Conservation (phyloP, 1,284 basidiomycete species). For the Cutaneotrichosporon sp. region DNA sequence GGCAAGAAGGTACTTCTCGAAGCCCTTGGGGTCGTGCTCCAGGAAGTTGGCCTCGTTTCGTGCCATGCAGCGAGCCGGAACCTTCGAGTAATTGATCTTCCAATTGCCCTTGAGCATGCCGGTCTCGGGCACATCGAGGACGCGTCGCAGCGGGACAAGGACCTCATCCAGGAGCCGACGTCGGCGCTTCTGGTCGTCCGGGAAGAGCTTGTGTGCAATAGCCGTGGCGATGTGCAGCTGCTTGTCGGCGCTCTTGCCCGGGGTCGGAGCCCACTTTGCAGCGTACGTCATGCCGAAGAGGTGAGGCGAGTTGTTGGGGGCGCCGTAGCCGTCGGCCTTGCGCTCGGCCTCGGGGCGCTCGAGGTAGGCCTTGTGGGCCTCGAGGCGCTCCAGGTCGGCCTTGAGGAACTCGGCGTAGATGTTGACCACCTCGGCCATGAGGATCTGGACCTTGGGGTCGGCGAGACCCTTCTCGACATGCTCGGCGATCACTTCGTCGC, state of each 20-base stretch:
- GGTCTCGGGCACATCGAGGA: conserved; percentile 60
- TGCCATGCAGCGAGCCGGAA: conserved; percentile 65
- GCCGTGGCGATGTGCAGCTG: conserved; percentile 66
- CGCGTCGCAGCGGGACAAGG: conserved; percentile 60
- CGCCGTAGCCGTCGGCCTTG: conserved; percentile 11
- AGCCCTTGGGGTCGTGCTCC: conserved; percentile 62
- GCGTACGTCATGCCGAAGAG: conserved; percentile 60
- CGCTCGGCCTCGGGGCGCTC: conserved; percentile 37
- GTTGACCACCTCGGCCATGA: conserved; percentile 65
- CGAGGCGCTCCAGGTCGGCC: conserved; percentile 57
- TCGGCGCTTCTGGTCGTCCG: conserved; percentile 43
- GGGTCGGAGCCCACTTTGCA: conserved; percentile 69
- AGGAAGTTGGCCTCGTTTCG: conserved; percentile 60
- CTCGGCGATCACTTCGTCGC: conserved; percentile 37
- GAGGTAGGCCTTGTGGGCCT: conserved; percentile 28
- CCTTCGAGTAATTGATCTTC: conserved; percentile 61
- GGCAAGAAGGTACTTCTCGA: conserved; percentile 60
- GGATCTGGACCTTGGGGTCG: conserved; percentile 60
- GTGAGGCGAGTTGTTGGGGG: conserved; percentile 41
- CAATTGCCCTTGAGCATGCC: conserved; percentile 58
- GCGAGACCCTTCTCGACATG: conserved; percentile 56
- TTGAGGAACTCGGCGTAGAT: conserved; percentile 62
- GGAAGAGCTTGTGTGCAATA: conserved; percentile 60
- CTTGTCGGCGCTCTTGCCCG: conserved; percentile 62
- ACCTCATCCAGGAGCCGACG: conserved; percentile 40